Evolutionary conservation across 2,329 filamentous ascomycete genomes (phyloP), one percentile per base, ranked within the genome.

Genomic region (Fonsecaea pugnacius): DNA sequence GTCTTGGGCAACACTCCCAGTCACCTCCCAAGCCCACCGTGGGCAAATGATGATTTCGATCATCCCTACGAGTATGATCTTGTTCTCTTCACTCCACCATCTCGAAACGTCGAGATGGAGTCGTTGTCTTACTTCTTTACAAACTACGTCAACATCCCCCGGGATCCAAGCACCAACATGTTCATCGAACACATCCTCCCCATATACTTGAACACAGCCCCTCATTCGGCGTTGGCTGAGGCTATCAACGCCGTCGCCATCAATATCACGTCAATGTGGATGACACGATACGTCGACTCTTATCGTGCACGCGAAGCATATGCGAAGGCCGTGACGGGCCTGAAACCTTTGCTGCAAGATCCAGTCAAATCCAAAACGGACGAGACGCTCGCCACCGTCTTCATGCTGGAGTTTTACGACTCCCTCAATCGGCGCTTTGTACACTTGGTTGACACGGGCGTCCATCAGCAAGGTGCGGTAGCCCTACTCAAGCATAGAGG

Each of bases 401-500:
- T 67, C 59, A 62, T 69, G 62, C 62, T 69, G 35, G 67, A 69
- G 27, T 69, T 69, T 27, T 67, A 69, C 33, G 64, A 69, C 32
- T 63, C 60, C 18, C 67, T 69, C 21, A 62, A 61, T 51, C 62
- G 62, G 12, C 67, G 67, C 8, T 69, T 66, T 35, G 59, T 61
- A 3, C 53, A 64, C 9, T 64, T 67, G 21, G 36, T 63, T 10
- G 66, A 68, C 58, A 63, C 38, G 12, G 67, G 64, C 14, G 61
- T 59, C 32, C 67, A 69, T 36, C 67, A 67, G 33, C 58, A 67
- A 63, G 67, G 64, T 32, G 67, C 61, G 6, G 54, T 69, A n/a
- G 67, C 67, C 12, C 32, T 69, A 32, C 52, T 67, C 5, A 65
- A 60, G 33, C 57, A 65, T 38, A 33, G 64, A 35, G 64, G 64